Evolutionary conservation across 331 rosid species (phyloP), one percentile per base, ranked within the genome.

Genomic region (Malus hybrid): DNA sequence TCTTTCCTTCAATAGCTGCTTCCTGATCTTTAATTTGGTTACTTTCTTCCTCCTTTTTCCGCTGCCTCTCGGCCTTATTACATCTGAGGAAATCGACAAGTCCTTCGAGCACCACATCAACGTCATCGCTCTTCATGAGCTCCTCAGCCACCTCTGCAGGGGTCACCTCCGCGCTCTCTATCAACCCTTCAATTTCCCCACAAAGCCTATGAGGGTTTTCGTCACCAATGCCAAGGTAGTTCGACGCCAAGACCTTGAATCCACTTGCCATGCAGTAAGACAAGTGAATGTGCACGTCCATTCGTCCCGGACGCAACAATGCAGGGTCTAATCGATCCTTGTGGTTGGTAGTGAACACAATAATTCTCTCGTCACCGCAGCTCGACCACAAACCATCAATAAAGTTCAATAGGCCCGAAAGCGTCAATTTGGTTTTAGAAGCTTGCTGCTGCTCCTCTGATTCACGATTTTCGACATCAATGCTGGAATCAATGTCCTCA

Each of bases 341-440:
- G 68, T 88, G 89, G 19, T 88, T 90, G 28, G 63, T 57, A 0
- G 96, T 88, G 68, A 90, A 85, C 28, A 90, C 69, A 5, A 88
- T 69, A 7, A 88, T 85, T 48, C 93, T 22, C 61, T 86, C 90
- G 20, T 90, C 96, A 9, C 91, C 90, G 7, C 86, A 69, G 46
- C 90, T 80, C 7, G 96, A 82, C 96, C 93, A 88, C 67, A 89
- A 77, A 0, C 89, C 93, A 69, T 90, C 91, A 63, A 90, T 85
- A 66, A 77, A 74, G 74, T 90, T 88, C 7, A 90, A 79, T n/a
- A 88, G 70, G 20, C 86, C 91, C 19, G 93, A 88, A 0, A 88
- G 79, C 2, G 89, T 83, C 57, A 90, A 7, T 8, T 36, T 36
- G 42, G 10, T 8, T 2, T 36, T 0, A 36, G 42, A 36, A 36